A percentile compares a stretch with the other conserved stretches of the same genome.
Conservation (phyloP, 306 rosid species). For the Pachyrhizus erosus region DNA sequence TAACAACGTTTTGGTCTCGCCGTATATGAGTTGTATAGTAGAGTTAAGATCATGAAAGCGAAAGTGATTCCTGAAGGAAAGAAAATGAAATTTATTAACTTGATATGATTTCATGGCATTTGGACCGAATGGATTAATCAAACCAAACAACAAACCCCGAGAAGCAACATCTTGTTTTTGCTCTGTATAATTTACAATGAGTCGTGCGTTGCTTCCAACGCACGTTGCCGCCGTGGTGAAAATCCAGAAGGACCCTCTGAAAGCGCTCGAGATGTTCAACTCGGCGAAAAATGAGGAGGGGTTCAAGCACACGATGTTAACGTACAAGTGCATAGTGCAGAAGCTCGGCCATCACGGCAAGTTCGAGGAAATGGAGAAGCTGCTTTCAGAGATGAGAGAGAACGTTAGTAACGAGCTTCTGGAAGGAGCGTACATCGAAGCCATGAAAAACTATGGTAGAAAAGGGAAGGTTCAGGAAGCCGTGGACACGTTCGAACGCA, state of each 20-base stretch:
- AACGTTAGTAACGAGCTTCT: constrained; percentile 58
- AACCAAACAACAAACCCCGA: too few relatives aligned
- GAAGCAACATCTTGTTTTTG: not conserved
- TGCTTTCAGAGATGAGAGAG: constrained; percentile 66
- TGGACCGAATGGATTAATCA: too few relatives aligned
- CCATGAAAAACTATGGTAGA: constrained; percentile 78
- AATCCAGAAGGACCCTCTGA: constrained; percentile 73
- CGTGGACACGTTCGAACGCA: constrained; percentile 74
- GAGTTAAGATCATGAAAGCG: too few relatives aligned
- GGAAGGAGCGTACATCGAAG: constrained; percentile 81
- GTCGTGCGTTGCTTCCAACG: constrained; percentile 67
- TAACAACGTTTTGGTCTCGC: too few relatives aligned
- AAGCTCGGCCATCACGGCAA: constrained; percentile 80
- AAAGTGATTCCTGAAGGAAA: too few relatives aligned
- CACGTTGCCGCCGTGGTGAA: constrained; percentile 77
- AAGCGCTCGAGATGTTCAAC: constrained; percentile 80
- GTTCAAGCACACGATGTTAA: constrained; percentile 69
- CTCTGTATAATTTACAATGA: constrained; percentile 49
- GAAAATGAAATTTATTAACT: too few relatives aligned
- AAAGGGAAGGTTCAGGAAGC: constrained; percentile 87
- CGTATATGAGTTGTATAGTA: too few relatives aligned
- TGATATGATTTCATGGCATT: too few relatives aligned
- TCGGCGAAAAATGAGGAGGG: constrained; percentile 75
- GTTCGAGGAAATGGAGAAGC: constrained; percentile 77
- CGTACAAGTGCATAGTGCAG: constrained; percentile 78